Percentiles rank a stretch among this genome's conserved stretches.
Evolutionary conservation across 1,284 basidiomycete species (phyloP).

Genomic region (Trametes hirsuta): DNA sequence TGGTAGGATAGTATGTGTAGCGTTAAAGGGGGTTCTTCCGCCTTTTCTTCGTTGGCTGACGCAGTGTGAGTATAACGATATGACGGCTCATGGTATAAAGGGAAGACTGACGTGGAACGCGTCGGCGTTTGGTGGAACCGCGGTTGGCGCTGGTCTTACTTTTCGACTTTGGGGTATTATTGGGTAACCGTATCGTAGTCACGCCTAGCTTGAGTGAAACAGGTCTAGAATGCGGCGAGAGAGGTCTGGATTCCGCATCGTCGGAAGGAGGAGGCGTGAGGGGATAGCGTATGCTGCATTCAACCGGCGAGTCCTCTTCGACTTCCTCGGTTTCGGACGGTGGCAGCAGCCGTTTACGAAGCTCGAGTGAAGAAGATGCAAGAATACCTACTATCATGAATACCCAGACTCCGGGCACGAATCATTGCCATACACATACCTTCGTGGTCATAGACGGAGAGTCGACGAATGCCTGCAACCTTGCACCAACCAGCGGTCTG

Average conservation of each 20-base stretch:
- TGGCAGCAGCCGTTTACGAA: constrained; percentile 41
- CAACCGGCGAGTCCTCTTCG: constrained; percentile 49
- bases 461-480: constrained; percentile 53
- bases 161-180: constrained; percentile 21
- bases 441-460: constrained; percentile 71
- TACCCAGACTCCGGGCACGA: background rate
- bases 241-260: constrained; percentile 59
- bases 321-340: constrained; percentile 33
- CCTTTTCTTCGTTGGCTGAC: constrained; percentile 8
- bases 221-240: constrained; percentile 50
- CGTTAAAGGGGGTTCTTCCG: constrained; percentile 24
- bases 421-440: constrained; percentile 46
- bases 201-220: constrained; percentile 38
- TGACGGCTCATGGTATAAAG: background rate
- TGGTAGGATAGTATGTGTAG: constrained; percentile 40
- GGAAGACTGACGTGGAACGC: constrained; percentile 14
- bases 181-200: constrained; percentile 40
- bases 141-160: constrained; percentile 23
- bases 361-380: constrained; percentile 43
- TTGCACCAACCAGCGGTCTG: constrained; percentile 63
- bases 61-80: background rate
- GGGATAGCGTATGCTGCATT: constrained; percentile 59
- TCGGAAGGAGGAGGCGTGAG: constrained; percentile 75
- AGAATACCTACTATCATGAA: constrained; percentile 47
- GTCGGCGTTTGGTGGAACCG: constrained; percentile 29